These are phyloP conservation scores for Astrothelium macrocarpum DNA, from an alignment of 495 filamentous ascomycete genomes.

Conservation along the genomic window DNA sequence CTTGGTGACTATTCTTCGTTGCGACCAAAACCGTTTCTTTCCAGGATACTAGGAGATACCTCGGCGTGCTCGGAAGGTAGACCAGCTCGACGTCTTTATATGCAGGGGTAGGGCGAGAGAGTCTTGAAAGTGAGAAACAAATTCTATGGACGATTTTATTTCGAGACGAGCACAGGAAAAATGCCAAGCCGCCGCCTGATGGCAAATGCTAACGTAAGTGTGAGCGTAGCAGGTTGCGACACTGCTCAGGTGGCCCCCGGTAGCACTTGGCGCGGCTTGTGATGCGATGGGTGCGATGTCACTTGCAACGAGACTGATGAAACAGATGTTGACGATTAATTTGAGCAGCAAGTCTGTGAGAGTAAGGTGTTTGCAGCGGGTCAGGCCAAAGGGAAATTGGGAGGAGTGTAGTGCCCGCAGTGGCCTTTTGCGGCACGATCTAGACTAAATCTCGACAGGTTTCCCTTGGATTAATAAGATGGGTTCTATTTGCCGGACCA, in stretches of 20 bases:
- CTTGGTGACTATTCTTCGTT: not conserved
- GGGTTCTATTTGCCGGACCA: not conserved
- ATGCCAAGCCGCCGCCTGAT: not conserved
- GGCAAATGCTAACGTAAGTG: not conserved
- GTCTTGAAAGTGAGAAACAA: not conserved
- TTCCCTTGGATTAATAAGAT: not conserved
- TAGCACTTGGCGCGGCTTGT: not conserved
- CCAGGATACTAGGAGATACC: not conserved
- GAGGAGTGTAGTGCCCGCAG: not conserved
- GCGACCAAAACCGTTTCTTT: not conserved
- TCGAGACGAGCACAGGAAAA: not conserved
- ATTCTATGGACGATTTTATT: not conserved
- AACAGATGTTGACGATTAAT: not conserved
- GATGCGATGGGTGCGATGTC: not conserved
- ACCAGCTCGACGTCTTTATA: not conserved
- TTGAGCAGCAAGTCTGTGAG: not conserved
- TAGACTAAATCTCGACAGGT: conserved; percentile 1
- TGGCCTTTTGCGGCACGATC: conserved; percentile 1
- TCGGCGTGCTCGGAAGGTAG: not conserved
- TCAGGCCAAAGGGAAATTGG: not conserved
- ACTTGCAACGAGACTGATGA: not conserved
- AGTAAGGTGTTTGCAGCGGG: not conserved
- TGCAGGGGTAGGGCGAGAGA: not conserved
- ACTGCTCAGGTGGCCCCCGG: not conserved
- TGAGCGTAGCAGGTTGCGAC: not conserved